Evolutionary conservation across 2,329 filamentous ascomycete genomes (phyloP).

Genomic region (Neoarthrinium moseri): DNA sequence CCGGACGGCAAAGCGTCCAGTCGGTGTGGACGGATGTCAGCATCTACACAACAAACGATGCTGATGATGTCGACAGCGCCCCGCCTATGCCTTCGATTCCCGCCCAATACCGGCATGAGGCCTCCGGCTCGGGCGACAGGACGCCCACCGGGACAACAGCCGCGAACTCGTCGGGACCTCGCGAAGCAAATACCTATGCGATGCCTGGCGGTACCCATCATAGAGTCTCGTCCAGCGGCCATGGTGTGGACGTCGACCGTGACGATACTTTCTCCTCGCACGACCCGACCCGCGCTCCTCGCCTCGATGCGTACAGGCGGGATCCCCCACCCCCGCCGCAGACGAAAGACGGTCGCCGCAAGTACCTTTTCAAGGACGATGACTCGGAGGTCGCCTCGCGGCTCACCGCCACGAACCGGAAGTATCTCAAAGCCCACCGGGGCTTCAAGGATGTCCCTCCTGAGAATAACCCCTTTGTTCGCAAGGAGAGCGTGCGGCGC

Average conservation of each 20-base stretch:
- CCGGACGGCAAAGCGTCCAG: neutral
- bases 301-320: neutral
- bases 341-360: neutral
- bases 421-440: constrained; percentile 12
- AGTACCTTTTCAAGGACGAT: constrained; percentile 12
- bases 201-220: too few relatives aligned
- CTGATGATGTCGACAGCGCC: neutral
- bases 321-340: neutral
- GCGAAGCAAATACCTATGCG: too few relatives aligned
- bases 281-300: neutral
- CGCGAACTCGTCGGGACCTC: neutral
- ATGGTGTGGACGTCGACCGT: too few relatives aligned
- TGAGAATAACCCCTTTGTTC: constrained; percentile 13
- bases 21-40: neutral
- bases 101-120: neutral
- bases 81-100: constrained; percentile 2
- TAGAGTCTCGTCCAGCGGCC: too few relatives aligned
- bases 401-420: constrained; percentile 12
- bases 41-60: constrained; percentile 1
- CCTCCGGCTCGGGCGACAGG: neutral
- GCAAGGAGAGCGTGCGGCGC: neutral
- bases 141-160: neutral
- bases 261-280: neutral
- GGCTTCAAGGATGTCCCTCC: constrained; percentile 11
- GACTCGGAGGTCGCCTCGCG: constrained; percentile 16